Evolutionary conservation across 1,139 yeast genomes (phyloP).

Genomic region (Saccharomyces hybrid): DNA sequence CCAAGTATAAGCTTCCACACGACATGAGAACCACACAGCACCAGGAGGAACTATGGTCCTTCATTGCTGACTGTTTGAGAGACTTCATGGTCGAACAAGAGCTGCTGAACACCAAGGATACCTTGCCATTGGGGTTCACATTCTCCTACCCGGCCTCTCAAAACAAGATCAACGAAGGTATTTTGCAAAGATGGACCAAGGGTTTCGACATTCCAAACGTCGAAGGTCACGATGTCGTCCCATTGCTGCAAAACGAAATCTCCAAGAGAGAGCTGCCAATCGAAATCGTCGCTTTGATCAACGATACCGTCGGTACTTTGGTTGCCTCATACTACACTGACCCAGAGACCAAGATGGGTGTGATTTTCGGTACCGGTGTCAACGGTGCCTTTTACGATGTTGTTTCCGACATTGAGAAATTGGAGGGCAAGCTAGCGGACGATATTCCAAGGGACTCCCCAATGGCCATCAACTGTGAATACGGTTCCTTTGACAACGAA

Average conservation of each 20-base stretch:
- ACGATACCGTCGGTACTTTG: constrained; percentile 95
- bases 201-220: constrained; percentile 92
- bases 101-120: constrained; percentile 47
- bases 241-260: constrained; percentile 76
- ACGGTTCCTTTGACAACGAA: constrained; percentile 95
- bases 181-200: constrained; percentile 95
- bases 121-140: constrained; percentile 84
- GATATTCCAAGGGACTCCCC: constrained; percentile 60
- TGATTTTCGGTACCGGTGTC: constrained; percentile 96
- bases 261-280: constrained; percentile 63
- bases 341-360: constrained; percentile 84
- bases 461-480: constrained; percentile 98
- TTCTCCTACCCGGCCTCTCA: constrained; percentile 92
- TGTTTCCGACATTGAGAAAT: constrained; percentile 69
- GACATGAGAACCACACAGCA: constrained; percentile 65
- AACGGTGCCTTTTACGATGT: constrained; percentile 93
- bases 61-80: constrained; percentile 76
- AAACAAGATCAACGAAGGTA: constrained; percentile 71
- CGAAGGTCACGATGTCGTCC: constrained; percentile 92
- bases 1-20: constrained; percentile 70
- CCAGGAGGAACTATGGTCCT: constrained; percentile 71
- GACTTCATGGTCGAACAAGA: constrained; percentile 52
- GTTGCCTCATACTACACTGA: constrained; percentile 94
- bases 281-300: constrained; percentile 82
- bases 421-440: constrained; percentile 57